A percentile compares a stretch with the other conserved stretches of the same genome.
These are phyloP conservation scores for Alternaria conjuncta DNA, from an alignment of 2,329 filamentous ascomycete species.

Conservation along the genomic window DNA sequence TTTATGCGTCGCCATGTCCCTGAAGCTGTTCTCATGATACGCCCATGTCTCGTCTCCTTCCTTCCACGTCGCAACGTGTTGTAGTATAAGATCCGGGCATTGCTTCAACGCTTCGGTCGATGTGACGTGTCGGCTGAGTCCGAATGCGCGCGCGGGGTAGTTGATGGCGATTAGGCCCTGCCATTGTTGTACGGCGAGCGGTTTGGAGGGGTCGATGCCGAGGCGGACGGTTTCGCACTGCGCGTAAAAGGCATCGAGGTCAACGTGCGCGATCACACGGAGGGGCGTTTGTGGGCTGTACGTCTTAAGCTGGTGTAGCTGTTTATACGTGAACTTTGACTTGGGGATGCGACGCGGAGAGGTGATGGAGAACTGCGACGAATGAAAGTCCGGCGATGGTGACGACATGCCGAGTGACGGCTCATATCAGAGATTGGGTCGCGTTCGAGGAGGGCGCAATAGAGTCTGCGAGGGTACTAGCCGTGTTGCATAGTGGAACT, in stretches of 20 bases:
- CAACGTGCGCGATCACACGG: slow-evolving; percentile 87
- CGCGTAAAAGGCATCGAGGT: slow-evolving; percentile 94
- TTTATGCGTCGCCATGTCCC: slow-evolving; percentile 85
- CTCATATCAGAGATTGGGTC: slow-evolving; percentile 1
- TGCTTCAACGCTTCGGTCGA: slow-evolving; percentile 82
- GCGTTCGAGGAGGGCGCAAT: not conserved
- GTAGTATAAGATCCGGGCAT: slow-evolving; percentile 82
- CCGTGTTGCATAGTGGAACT: not conserved
- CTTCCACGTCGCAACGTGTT: slow-evolving; percentile 94
- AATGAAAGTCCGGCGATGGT: slow-evolving; percentile 55
- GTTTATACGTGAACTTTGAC: slow-evolving; percentile 84
- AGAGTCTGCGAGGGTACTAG: not conserved
- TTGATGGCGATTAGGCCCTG: slow-evolving; percentile 95
- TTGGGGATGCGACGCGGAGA: slow-evolving; percentile 48
- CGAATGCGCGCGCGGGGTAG: slow-evolving; percentile 84
- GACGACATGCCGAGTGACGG: slow-evolving; percentile 51
- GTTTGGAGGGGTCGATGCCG: slow-evolving; percentile 73
- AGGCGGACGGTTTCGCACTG: slow-evolving; percentile 95
- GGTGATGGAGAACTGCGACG: slow-evolving; percentile 53
- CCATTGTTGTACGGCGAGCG: slow-evolving; percentile 94
- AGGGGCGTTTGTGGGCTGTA: slow-evolving; percentile 77
- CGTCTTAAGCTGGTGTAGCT: slow-evolving; percentile 76
- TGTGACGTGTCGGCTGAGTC: slow-evolving; percentile 79
- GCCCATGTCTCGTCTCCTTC: slow-evolving; percentile 92
- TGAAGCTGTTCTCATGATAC: slow-evolving; percentile 81